Evolutionary conservation across 148 eudicot species (phyloP), one percentile per base, ranked within the genome.

Genomic region (Rhododendron ovatum): DNA sequence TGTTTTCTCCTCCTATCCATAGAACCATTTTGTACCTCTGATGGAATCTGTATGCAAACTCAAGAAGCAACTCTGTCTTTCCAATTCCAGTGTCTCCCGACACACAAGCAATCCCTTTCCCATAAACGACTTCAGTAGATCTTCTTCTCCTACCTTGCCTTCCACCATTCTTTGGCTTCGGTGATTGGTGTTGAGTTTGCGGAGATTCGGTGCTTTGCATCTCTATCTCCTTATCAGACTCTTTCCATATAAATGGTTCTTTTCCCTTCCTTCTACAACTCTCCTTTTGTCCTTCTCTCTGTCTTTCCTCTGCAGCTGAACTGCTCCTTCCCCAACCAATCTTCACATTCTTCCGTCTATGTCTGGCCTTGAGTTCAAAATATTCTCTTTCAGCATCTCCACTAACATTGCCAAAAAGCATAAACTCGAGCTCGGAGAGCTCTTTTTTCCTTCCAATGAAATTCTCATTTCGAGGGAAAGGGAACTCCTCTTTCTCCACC

Each of bases 1-100:
- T 91, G 90, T 98, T 94, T 90, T 95, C 96, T 37, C 99, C 99
- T 61, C 99, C 98, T 37, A 97, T 90, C 99, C 99, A 97, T 79
- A 97, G 88, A 39, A 97, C 95, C 98, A 95, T 94, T 86, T 94
- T 95, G 84, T 97, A 97, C 85, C 95, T 92, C 88, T 97, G 99
- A 86, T 95, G 98, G 81, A 91, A 90, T 85, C 94, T 88, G 84
- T 97, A 93, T 5, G 98, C 99, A 90, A 93, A 97, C 84, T 97
- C 99, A 50, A 97, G 93, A 87, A 97, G 95, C 28, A 97, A 92
- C 87, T 97, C 98, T 6, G 99, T 97, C 88, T 97, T 97, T 81
- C 99, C 99, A 59, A 97, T 94, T 24, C 99, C 99, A 1, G 98
- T 90, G 33, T 95, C 99, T 55, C 99, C 99, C 1, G 96, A 93